Percentiles rank a stretch among this genome's conserved stretches.
phyloP scores from a whole-genome alignment of 2,329 filamentous ascomycete genomes.

The Gyromitra esculenta region DNA sequence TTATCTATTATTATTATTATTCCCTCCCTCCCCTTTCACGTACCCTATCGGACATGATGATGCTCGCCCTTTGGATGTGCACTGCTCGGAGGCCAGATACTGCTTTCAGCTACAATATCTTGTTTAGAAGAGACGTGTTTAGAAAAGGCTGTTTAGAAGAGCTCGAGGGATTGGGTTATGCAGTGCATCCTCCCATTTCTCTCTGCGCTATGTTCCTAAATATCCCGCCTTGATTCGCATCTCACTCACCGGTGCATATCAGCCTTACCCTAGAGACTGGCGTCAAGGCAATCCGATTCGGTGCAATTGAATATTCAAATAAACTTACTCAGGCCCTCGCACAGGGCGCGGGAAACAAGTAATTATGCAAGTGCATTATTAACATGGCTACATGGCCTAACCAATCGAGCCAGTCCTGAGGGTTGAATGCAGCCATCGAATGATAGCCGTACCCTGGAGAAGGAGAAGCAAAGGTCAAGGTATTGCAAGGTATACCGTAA shows the following conservation, averaged over 20 bases:
- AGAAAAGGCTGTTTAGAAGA: not conserved
- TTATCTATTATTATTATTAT: too few relatives aligned
- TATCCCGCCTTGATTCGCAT: not conserved
- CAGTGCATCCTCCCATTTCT: not conserved
- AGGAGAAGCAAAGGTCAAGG: too few relatives aligned
- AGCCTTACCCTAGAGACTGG: not conserved
- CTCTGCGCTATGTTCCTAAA: not conserved
- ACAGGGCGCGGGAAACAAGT: not conserved
- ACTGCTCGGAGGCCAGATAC: not conserved
- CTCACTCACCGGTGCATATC: not conserved
- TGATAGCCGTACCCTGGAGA: not conserved
- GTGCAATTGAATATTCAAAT: not conserved
- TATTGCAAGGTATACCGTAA: too few relatives aligned
- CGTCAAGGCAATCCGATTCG: not conserved
- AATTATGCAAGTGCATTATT: not conserved
- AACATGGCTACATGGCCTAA: not conserved
- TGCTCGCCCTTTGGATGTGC: not conserved
- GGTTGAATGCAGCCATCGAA: not conserved
- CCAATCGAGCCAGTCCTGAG: conserved; percentile 1
- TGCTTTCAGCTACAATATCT: not conserved
- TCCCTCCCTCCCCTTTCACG: not conserved
- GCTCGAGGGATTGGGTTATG: not conserved
- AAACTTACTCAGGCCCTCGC: not conserved
- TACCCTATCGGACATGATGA: conserved; percentile 1
- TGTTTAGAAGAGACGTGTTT: not conserved